Percentiles rank a stretch among this genome's conserved stretches.
Evolutionary conservation across 805 yeast species (phyloP).

Genomic region (Kazachstania taianensis): DNA sequence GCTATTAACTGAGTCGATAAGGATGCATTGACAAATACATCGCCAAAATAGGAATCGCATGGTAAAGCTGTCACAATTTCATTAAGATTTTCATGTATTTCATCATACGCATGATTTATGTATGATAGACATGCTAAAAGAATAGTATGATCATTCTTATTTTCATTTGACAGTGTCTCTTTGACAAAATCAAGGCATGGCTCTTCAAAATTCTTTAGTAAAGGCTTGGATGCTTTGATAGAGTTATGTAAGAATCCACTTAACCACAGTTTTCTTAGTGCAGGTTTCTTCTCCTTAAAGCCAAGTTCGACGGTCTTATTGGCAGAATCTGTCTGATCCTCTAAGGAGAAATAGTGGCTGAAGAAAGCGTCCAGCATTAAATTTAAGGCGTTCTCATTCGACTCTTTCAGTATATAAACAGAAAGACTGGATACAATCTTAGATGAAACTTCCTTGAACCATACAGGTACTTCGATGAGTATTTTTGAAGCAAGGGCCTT

Average conservation of each 20-base stretch:
- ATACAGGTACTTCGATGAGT: constrained; percentile 29
- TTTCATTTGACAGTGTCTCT: constrained; percentile 30
- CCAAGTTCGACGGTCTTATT: constrained; percentile 43
- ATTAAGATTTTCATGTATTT: constrained; percentile 6
- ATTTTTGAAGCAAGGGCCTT: constrained; percentile 43
- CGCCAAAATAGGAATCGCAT: constrained; percentile 29
- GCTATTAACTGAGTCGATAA: constrained; percentile 34
- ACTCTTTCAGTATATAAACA: constrained; percentile 58
- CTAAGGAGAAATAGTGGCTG: constrained; percentile 31
- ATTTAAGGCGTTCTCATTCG: constrained; percentile 55
- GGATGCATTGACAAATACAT: constrained; percentile 39
- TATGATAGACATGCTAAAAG: constrained; percentile 19
- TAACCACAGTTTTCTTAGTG: constrained; percentile 61
- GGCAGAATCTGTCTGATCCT: constrained; percentile 19
- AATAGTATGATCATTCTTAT: constrained; percentile 33
- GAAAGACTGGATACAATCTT: constrained; percentile 36
- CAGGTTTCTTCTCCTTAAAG: constrained; percentile 51
- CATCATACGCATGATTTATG: constrained; percentile 8
- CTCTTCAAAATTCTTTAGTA: constrained; percentile 21
- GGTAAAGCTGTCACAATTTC: constrained; percentile 9
- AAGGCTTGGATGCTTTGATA: constrained; percentile 31
- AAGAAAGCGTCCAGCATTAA: constrained; percentile 42
- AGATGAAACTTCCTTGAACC: constrained; percentile 24
- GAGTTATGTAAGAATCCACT: constrained; percentile 29
- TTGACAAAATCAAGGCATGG: constrained; percentile 22